Evolutionary conservation across 345 rosid species (phyloP).

Genomic region (Eucalyptus fibrosa): DNA sequence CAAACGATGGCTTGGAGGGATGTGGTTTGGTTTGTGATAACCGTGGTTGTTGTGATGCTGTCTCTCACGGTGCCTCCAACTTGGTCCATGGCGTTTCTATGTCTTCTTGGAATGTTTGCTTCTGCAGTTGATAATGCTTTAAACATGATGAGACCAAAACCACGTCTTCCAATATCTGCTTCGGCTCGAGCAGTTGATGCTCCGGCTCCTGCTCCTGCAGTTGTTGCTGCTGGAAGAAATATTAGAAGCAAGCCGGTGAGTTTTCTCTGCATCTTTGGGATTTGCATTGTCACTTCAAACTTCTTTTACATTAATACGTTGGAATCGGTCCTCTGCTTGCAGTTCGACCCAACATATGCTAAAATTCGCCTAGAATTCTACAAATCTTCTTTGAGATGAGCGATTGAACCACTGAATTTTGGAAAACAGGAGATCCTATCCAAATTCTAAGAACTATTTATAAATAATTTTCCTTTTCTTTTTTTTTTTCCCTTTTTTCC

Average conservation of each 20-base stretch:
- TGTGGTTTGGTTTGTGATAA: background rate
- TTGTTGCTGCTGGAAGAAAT: background rate
- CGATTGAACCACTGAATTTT: background rate
- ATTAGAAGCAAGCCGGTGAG: background rate
- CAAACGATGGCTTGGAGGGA: background rate
- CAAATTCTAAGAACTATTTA: background rate
- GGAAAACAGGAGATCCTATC: background rate
- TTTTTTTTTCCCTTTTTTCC: fast-evolving
- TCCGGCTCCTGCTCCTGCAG: background rate
- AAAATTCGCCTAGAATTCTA: background rate
- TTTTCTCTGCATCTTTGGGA: background rate
- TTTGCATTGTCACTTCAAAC: background rate
- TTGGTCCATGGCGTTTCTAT: background rate
- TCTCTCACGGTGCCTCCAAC: background rate
- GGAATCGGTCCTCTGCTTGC: background rate
- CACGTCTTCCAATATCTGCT: background rate
- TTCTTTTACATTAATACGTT: background rate
- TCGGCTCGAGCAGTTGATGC: background rate
- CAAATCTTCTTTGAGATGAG: background rate
- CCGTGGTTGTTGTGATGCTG: background rate
- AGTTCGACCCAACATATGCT: background rate
- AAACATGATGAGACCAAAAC: background rate
- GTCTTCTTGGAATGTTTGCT: background rate
- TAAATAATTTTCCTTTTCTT: too few species aligned
- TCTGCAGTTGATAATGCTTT: background rate